Evolutionary conservation across 139 green algal species (phyloP).

Genomic region (Spirogloea muscicola): DNA sequence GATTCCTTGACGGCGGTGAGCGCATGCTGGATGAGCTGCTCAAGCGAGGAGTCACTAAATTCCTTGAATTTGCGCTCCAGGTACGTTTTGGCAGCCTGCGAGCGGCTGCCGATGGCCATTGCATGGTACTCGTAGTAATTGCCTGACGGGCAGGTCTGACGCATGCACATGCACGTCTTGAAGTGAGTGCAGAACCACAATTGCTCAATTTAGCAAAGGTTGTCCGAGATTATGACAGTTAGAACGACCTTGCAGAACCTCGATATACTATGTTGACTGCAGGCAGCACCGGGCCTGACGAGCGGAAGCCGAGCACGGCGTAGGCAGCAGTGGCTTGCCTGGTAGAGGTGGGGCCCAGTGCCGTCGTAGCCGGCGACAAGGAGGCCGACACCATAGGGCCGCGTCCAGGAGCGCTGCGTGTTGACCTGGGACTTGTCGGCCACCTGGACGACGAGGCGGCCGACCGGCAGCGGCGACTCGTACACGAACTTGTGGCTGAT

Average conservation of each 20-base stretch:
- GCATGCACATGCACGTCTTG: too few species aligned
- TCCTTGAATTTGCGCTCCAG: conserved; percentile 87
- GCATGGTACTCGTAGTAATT: conserved; percentile 98
- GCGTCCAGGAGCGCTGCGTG: conserved; percentile 88
- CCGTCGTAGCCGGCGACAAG: conserved; percentile 83
- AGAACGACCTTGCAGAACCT: too few species aligned
- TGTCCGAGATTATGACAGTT: too few species aligned
- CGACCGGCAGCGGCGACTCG: conserved; percentile 80
- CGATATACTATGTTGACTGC: too few species aligned
- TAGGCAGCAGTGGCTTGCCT: too few species aligned
- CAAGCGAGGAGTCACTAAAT: conserved; percentile 65
- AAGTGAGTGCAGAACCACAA: too few species aligned
- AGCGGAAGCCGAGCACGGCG: too few species aligned
- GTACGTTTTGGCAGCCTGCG: conserved; percentile 95
- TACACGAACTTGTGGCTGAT: conserved; percentile 94
- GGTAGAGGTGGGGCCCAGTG: conserved; percentile 75
- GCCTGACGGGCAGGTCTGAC: conserved; percentile 81
- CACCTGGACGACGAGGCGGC: conserved; percentile 80
- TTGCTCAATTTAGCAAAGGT: too few species aligned
- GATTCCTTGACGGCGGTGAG: conserved; percentile 48
- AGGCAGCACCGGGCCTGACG: too few species aligned
- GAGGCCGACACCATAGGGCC: conserved; percentile 92
- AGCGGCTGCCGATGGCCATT: conserved; percentile 88
- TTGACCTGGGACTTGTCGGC: conserved; percentile 82
- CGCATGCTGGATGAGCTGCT: conserved; percentile 80